Evolutionary conservation across 306 rosid genomes (phyloP).

Genomic region (Erythrophleum fordii): DNA sequence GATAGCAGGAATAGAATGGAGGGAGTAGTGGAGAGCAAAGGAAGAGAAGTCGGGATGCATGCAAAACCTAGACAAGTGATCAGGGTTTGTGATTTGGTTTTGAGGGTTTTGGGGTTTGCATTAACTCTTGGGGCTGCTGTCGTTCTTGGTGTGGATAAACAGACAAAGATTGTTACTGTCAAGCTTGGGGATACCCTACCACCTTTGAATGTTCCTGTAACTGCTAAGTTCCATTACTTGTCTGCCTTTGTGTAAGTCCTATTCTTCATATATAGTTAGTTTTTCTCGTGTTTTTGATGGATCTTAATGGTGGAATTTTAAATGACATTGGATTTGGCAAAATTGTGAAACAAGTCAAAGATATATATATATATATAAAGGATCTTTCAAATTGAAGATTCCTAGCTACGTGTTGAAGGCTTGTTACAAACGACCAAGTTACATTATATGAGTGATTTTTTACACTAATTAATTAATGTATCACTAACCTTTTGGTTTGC

Average conservation of each 20-base stretch:
- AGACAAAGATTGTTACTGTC: constrained; percentile 52
- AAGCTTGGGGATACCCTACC: constrained; percentile 43
- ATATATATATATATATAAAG: no score
- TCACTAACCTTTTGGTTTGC: no score
- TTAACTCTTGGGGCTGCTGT: constrained; percentile 63
- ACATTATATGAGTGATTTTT: no score
- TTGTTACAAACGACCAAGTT: no score
- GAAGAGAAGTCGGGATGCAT: constrained; percentile 8
- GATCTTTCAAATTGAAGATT: no score
- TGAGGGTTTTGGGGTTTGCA: constrained; percentile 61
- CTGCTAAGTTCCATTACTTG: constrained; percentile 72
- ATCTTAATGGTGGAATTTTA: no score
- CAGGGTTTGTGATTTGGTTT: constrained; percentile 40
- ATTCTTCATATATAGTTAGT: neutral
- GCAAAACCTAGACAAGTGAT: constrained; percentile 8
- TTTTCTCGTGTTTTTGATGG: no score
- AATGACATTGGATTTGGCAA: no score
- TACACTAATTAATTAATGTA: no score
- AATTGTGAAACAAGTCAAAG: no score
- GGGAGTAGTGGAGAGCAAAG: constrained; percentile 18
- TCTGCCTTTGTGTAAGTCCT: constrained; percentile 71
- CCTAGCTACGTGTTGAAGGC: no score
- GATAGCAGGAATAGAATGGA: no score
- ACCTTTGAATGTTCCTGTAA: constrained; percentile 53
- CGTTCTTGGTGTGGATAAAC: constrained; percentile 54